Percentiles rank a stretch among this genome's conserved stretches.
Evolutionary conservation across 768 basidiomycete species (phyloP).

Genomic region (Mycena albidolilacea): DNA sequence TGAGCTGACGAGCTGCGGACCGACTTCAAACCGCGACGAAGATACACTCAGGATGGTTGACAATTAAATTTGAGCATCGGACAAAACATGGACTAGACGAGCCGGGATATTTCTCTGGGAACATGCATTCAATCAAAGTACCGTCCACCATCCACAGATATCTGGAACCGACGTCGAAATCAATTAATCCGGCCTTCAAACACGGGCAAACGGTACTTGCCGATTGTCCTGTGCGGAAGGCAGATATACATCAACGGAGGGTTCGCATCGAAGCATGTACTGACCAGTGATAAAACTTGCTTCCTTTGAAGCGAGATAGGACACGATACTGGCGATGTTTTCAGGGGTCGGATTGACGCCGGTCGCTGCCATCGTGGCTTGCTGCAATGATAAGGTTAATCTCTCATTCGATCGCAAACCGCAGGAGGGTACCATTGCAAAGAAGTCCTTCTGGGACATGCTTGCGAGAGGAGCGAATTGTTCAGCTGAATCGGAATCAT

Average conservation of each 20-base stretch:
- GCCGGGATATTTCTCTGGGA: too few species aligned
- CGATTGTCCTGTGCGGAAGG: slow-evolving; percentile 7
- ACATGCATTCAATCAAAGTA: slow-evolving; percentile 25
- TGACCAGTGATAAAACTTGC: slow-evolving; percentile 49
- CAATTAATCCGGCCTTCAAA: too few species aligned
- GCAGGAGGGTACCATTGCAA: neutral
- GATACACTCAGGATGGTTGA: too few species aligned
- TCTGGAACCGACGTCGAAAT: slow-evolving; percentile 8
- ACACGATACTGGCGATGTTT: slow-evolving; percentile 48
- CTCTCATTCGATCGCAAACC: neutral
- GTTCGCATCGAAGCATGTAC: neutral
- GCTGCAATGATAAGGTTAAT: slow-evolving; percentile 11
- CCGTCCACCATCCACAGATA: slow-evolving; percentile 34
- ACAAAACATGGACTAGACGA: too few species aligned
- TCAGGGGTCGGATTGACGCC: slow-evolving; percentile 40
- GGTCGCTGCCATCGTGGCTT: slow-evolving; percentile 37
- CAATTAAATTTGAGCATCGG: too few species aligned
- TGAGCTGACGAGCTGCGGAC: too few species aligned
- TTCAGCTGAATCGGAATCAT: neutral
- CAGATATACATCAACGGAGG: neutral
- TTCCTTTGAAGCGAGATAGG: slow-evolving; percentile 50
- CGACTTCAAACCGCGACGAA: too few species aligned
- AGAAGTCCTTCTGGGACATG: slow-evolving; percentile 23
- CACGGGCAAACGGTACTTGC: neutral
- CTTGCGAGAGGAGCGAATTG: slow-evolving; percentile 13